Conservation (phyloP, 2,329 filamentous ascomycete genomes). For the Septoria petroselini region DNA sequence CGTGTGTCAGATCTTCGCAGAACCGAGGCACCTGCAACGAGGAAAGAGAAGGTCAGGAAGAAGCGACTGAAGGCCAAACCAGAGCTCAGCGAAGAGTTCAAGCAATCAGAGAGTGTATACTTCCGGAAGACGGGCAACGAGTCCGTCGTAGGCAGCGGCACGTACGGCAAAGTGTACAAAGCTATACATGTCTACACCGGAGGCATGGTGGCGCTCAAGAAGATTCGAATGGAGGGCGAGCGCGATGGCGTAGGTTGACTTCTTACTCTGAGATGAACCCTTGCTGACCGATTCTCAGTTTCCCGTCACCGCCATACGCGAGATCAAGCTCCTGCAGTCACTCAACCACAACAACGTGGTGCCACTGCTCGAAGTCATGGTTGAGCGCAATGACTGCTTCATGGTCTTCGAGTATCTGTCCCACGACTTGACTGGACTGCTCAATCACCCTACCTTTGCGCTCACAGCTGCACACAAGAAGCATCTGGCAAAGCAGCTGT, state of each 20-base stretch:
- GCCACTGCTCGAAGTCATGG: constrained; percentile 86
- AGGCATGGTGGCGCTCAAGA: constrained; percentile 78
- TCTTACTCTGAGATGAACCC: background rate
- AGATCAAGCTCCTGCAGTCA: constrained; percentile 88
- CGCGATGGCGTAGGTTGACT: constrained; percentile 63
- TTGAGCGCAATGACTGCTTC: constrained; percentile 96
- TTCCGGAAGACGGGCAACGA: constrained; percentile 96
- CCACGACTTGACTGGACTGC: constrained; percentile 88
- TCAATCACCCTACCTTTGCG: constrained; percentile 90
- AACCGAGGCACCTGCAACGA: constrained; percentile 25
- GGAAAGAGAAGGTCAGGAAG: constrained; percentile 61
- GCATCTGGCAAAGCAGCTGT: constrained; percentile 86
- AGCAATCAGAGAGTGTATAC: constrained; percentile 82
- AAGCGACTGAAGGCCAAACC: constrained; percentile 70
- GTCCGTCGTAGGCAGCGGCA: constrained; percentile 91
- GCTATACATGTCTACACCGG: constrained; percentile 90
- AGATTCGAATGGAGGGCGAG: constrained; percentile 91
- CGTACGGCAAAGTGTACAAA: constrained; percentile 94
- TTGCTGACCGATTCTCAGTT: constrained; percentile 51
- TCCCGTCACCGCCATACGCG: constrained; percentile 83
- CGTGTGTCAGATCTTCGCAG: constrained; percentile 29
- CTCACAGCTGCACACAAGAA: constrained; percentile 86
- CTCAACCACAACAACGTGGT: constrained; percentile 80
- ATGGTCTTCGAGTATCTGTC: constrained; percentile 99
- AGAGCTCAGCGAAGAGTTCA: constrained; percentile 67